Percentiles rank a stretch among this genome's conserved stretches.
phyloP scores from a whole-genome alignment of 768 basidiomycete genomes.

The Mycena vulgaris region DNA sequence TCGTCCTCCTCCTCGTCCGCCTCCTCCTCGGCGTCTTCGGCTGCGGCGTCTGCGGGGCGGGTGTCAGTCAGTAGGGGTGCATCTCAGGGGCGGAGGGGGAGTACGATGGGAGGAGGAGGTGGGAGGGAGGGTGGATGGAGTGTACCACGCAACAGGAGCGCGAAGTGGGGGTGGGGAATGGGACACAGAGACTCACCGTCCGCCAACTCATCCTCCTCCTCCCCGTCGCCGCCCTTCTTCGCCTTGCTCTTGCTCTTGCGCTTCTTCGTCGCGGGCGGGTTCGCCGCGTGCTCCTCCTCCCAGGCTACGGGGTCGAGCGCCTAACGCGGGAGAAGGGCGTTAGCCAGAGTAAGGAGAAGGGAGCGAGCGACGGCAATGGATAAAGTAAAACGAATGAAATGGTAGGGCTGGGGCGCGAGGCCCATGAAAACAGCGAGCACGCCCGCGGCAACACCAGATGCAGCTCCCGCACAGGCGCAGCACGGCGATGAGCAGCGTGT shows the following conservation, averaged over 20 bases:
- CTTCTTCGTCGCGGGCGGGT: constrained; percentile 38
- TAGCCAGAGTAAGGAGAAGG: too few relatives aligned
- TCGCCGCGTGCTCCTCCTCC: constrained; percentile 53
- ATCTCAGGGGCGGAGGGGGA: background rate
- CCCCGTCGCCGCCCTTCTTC: constrained; percentile 25
- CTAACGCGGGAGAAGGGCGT: constrained; percentile 23
- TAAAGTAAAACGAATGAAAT: too few relatives aligned
- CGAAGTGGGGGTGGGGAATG: constrained; percentile 20
- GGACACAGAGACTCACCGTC: constrained; percentile 35
- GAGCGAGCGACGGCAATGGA: too few relatives aligned
- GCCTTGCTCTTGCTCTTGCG: constrained; percentile 36
- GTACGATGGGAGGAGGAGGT: too few relatives aligned
- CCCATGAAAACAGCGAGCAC: too few relatives aligned
- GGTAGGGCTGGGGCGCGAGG: too few relatives aligned
- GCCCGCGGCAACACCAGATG: too few relatives aligned
- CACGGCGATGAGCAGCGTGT: too few relatives aligned
- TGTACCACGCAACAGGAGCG: background rate
- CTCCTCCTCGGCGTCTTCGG: constrained; percentile 40
- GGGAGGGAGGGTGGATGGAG: too few relatives aligned
- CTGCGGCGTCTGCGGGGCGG: constrained; percentile 28
- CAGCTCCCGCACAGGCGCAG: too few relatives aligned
- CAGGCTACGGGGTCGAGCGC: constrained; percentile 74
- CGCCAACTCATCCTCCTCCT: constrained; percentile 26
- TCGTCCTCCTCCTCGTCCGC: constrained; percentile 74
- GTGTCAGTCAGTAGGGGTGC: background rate